These are phyloP conservation scores for Candida sp. DNA, from an alignment of 1,139 yeast genomes.

Conservation along the genomic window DNA sequence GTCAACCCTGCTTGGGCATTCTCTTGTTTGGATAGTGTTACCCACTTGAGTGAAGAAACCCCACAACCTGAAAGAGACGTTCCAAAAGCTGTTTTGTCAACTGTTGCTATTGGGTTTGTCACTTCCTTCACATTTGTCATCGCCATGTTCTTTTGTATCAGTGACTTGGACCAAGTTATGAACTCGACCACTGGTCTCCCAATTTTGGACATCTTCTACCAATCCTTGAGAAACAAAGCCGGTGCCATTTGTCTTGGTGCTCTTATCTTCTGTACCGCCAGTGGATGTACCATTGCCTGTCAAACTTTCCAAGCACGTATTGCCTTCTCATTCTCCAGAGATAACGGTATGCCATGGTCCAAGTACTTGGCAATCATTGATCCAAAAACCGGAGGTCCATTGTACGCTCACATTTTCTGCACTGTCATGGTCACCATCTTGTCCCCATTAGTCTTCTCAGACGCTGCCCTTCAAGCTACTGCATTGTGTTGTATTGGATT, in stretches of 20 bases:
- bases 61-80: slow-evolving; percentile 40
- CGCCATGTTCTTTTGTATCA: slow-evolving; percentile 46
- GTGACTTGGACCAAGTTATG: slow-evolving; percentile 32
- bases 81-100: slow-evolving; percentile 46
- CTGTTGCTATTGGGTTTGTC: slow-evolving; percentile 44
- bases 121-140: slow-evolving; percentile 44
- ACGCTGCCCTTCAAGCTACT: slow-evolving; percentile 51
- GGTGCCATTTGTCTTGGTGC: slow-evolving; percentile 43
- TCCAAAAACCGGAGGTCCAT: slow-evolving; percentile 47
- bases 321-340: slow-evolving; percentile 85
- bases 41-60: slow-evolving; percentile 48
- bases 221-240: slow-evolving; percentile 37
- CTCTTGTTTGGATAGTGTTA: slow-evolving; percentile 46
- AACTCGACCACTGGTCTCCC: slow-evolving; percentile 42
- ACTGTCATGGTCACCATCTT: slow-evolving; percentile 46
- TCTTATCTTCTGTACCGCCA: slow-evolving; percentile 40
- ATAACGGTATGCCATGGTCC: slow-evolving; percentile 52
- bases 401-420: slow-evolving; percentile 49
- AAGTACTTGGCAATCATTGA: slow-evolving; percentile 44
- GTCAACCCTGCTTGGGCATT: slow-evolving; percentile 51
- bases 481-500: slow-evolving; percentile 50
- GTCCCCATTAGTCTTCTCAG: slow-evolving; percentile 40
- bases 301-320: slow-evolving; percentile 62
- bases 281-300: slow-evolving; percentile 45
- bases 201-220: slow-evolving; percentile 44